phyloP scores from a whole-genome alignment of 352 stramenopile genomes.

The Blastocystis sp. region DNA sequence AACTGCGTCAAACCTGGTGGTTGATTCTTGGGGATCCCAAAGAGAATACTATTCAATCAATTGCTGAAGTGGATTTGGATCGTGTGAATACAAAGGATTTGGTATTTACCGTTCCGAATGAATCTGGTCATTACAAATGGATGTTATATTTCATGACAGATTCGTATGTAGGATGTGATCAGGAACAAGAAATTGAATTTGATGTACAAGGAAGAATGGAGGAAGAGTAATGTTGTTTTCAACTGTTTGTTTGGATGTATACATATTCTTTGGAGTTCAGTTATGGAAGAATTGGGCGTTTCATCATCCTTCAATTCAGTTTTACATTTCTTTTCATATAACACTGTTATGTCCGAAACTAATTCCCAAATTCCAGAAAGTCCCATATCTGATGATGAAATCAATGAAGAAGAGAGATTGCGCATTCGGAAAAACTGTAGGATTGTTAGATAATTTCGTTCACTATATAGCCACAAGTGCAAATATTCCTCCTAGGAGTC shows the following conservation, averaged over 20 bases:
- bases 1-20: constrained; percentile 96
- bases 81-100: constrained; percentile 78
- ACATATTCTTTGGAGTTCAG: too few relatives aligned
- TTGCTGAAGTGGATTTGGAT: constrained; percentile 89
- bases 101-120: constrained; percentile 87
- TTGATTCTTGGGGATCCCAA: constrained; percentile 88
- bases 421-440: constrained; percentile 51
- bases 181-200: constrained; percentile 86
- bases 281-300: too few relatives aligned
- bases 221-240: not conserved
- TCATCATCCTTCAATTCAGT: too few relatives aligned
- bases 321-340: too few relatives aligned
- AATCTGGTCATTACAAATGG: constrained; percentile 84
- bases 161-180: constrained; percentile 91
- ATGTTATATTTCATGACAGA: constrained; percentile 98
- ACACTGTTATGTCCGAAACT: too few relatives aligned
- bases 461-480: not conserved
- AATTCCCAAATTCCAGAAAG: too few relatives aligned
- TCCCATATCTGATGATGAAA: not conserved
- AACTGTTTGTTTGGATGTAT: not conserved
- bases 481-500: constrained; percentile 28
- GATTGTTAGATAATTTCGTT: not conserved
- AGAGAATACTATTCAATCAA: constrained; percentile 87
- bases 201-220: constrained; percentile 67
- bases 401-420: constrained; percentile 29